Conservation (phyloP, 2,329 filamentous ascomycete genomes). For the Paraconiothyrium brasiliense region DNA sequence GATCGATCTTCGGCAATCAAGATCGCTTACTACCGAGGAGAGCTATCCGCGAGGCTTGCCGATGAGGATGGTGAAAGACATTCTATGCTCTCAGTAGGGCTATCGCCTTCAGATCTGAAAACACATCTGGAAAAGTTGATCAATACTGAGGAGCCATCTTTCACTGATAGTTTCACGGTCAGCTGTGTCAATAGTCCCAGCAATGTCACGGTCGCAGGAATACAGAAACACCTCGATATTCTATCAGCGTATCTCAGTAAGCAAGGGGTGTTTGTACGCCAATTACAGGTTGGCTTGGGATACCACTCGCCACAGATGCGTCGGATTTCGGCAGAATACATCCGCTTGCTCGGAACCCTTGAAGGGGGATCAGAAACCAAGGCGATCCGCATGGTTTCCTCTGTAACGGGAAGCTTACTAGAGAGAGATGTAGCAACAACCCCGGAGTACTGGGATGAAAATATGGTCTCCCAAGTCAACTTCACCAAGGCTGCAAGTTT, state of each 20-base stretch:
- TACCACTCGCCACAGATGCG: conserved; percentile 58
- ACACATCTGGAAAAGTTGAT: too few relatives aligned
- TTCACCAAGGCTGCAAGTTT: not conserved
- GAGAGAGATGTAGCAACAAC: not conserved
- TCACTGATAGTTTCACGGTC: conserved; percentile 11
- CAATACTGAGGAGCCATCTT: too few relatives aligned
- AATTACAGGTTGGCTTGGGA: conserved; percentile 54
- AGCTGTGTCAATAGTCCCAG: conserved; percentile 49
- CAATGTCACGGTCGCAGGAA: conserved; percentile 56
- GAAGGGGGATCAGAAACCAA: not conserved
- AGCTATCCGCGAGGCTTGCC: conserved; percentile 2
- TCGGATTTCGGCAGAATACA: conserved; percentile 11
- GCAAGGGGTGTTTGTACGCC: conserved; percentile 25
- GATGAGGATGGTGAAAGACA: not conserved
- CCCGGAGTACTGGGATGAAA: not conserved
- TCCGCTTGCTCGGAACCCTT: not conserved
- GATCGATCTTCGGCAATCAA: conserved; percentile 9
- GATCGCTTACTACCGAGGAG: conserved; percentile 12
- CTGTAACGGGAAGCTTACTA: not conserved
- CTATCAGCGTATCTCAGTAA: not conserved
- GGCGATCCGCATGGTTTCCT: not conserved
- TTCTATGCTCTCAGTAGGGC: conserved; percentile 10
- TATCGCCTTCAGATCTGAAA: too few relatives aligned
- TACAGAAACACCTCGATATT: conserved; percentile 44
- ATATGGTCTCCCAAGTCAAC: not conserved